Evolutionary conservation across 2,329 filamentous ascomycete species (phyloP).

Genomic region (Ambrosiella beaveri): DNA sequence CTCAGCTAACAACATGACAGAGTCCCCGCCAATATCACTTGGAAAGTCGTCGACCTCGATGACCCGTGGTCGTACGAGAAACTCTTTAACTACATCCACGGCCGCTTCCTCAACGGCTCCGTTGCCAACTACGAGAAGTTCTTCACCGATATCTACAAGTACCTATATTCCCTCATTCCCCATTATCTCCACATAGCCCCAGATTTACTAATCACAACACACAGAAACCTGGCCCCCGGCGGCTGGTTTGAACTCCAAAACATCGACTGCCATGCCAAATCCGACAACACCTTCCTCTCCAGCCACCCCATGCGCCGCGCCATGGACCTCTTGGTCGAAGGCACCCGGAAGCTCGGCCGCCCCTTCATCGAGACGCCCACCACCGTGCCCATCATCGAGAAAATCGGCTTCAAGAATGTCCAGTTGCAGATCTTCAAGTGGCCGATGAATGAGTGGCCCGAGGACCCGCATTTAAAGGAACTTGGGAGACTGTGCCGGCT

Average conservation of each 20-base stretch:
- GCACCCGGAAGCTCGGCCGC: neutral
- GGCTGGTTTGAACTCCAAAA: conserved; percentile 5
- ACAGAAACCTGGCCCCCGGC: neutral
- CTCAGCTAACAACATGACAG: neutral
- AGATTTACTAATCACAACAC: neutral
- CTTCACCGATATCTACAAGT: neutral
- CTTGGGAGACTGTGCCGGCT: neutral
- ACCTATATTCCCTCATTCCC: neutral
- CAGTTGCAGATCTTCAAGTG: neutral
- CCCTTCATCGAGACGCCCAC: neutral
- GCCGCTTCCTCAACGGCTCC: neutral
- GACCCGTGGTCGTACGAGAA: neutral
- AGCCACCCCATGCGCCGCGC: neutral
- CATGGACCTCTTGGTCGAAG: neutral
- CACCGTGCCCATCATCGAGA: neutral
- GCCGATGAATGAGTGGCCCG: conserved; percentile 1
- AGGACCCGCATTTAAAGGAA: neutral
- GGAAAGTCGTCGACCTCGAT: neutral
- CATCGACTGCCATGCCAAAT: neutral
- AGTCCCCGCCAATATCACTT: neutral
- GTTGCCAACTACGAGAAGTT: neutral
- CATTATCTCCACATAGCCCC: neutral
- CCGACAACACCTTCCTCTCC: neutral
- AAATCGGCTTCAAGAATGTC: neutral
- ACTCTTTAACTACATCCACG: neutral